These are phyloP conservation scores for Glycine tomentella DNA, from an alignment of 306 rosid genomes.

Conservation along the genomic window DNA sequence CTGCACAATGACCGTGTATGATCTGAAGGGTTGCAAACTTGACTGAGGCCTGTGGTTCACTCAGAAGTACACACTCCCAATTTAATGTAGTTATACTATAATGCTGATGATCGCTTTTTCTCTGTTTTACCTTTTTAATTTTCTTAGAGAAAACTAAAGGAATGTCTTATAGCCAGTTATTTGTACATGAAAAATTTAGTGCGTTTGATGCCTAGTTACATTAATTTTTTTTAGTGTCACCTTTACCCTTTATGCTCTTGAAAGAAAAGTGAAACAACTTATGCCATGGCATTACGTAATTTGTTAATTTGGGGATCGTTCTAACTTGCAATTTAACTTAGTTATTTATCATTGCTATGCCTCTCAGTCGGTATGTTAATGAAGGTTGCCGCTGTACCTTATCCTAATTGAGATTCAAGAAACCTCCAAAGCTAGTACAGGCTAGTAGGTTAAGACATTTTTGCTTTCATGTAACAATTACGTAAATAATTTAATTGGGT, in stretches of 20 bases:
- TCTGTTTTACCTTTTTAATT: constrained; percentile 9
- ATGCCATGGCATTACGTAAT: neutral
- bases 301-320: neutral
- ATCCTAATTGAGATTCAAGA: neutral
- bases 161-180: constrained; percentile 31
- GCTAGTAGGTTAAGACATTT: neutral
- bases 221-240: neutral
- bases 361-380: neutral
- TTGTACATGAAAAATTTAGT: constrained; percentile 42
- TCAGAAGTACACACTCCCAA: neutral
- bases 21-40: constrained; percentile 39
- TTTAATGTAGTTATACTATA: constrained; percentile 21
- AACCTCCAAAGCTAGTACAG: neutral
- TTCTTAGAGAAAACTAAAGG: constrained; percentile 14
- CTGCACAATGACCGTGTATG: constrained; percentile 3
- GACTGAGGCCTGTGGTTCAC: constrained; percentile 7
- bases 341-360: neutral
- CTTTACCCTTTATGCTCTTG: neutral
- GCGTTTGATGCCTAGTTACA: constrained; percentile 1
- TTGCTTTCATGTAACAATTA: neutral
- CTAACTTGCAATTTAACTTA: neutral
- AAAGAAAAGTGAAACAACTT: constrained; percentile 19
- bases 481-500: neutral
- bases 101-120: neutral
- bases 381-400: neutral